These are phyloP conservation scores for Phyllosticta citriasiana DNA, from an alignment of 2,329 filamentous ascomycete genomes.

Conservation along the genomic window DNA sequence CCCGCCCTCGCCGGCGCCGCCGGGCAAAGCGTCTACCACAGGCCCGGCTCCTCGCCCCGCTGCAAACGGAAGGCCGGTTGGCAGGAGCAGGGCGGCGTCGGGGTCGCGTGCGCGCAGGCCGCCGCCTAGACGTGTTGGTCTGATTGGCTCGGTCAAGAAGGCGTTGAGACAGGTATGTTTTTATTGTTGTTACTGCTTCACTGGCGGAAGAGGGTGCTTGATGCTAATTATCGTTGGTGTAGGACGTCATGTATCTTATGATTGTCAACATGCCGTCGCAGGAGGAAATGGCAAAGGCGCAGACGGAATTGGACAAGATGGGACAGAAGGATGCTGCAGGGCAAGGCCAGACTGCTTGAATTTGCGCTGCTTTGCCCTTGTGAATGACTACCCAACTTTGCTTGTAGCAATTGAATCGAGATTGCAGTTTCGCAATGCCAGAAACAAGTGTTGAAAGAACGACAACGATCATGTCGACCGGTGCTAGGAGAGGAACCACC, in stretches of 20 bases:
- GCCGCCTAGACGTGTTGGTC: background rate
- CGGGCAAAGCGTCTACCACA: background rate
- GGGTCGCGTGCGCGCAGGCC: background rate
- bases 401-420: background rate
- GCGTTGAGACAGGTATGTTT: constrained; percentile 1
- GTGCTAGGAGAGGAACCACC: background rate
- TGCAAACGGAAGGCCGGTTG: background rate
- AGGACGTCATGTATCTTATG: constrained; percentile 18
- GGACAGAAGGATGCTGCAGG: background rate
- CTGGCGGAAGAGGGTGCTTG: background rate
- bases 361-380: background rate
- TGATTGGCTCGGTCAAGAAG: constrained; percentile 2
- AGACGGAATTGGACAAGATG: background rate
- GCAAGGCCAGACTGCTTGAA: background rate
- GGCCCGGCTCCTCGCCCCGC: background rate
- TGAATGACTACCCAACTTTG: background rate
- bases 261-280: constrained; percentile 19
- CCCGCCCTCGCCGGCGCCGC: too few relatives aligned
- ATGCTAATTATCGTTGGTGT: background rate
- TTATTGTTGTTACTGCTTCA: background rate
- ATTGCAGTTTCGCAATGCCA: background rate
- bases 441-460: background rate
- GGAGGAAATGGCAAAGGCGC: constrained; percentile 13
- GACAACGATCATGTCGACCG: background rate
- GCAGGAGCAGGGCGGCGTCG: background rate